Conservation (phyloP, 169 alveolate species). For the Eimeria maxima region DNA sequence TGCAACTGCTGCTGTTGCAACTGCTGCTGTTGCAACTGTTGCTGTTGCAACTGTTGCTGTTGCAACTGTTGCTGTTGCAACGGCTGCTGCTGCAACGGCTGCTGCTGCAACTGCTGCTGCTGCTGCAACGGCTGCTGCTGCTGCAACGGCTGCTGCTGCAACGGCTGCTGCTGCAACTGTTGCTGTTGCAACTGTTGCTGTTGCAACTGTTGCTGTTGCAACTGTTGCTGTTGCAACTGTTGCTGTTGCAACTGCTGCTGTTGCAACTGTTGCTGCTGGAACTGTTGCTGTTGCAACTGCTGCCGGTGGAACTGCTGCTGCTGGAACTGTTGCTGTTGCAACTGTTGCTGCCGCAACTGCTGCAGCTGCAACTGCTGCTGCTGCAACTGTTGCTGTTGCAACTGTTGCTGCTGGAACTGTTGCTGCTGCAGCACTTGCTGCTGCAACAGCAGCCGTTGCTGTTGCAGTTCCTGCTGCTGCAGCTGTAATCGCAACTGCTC, state of each 20-base stretch:
- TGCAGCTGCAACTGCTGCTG: too few relatives aligned
- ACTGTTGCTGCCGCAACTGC: too few relatives aligned
- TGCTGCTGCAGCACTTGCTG: neutral
- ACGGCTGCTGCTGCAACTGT: neutral
- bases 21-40: neutral
- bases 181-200: neutral
- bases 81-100: too few relatives aligned
- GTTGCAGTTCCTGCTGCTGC: neutral
- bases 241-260: neutral
- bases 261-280: too few relatives aligned
- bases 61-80: conserved; percentile 19
- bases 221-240: neutral
- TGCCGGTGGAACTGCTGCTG: conserved; percentile 4
- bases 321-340: neutral
- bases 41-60: neutral
- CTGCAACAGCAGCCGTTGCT: neutral
- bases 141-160: too few relatives aligned
- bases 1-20: neutral
- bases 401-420: too few relatives aligned
- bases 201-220: neutral
- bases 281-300: neutral
- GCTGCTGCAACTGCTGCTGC: too few relatives aligned
- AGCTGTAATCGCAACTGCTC: too few relatives aligned
- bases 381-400: too few relatives aligned
- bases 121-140: too few relatives aligned